Percentiles rank a stretch among this genome's conserved stretches.
These are phyloP conservation scores for Russula vinacea DNA, from an alignment of 768 basidiomycete genomes.

Conservation along the genomic window DNA sequence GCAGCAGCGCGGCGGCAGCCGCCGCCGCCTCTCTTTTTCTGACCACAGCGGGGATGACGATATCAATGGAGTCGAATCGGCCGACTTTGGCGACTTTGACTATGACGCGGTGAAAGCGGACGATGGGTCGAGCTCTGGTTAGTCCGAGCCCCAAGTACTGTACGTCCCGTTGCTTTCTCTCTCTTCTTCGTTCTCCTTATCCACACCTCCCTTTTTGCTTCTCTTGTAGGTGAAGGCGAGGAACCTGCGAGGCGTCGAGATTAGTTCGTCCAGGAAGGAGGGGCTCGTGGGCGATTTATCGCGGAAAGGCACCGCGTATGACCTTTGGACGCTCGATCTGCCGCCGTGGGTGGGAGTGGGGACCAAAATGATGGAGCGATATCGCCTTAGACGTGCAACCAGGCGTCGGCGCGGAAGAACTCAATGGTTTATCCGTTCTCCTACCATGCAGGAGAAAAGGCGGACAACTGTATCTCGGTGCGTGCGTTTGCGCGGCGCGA, in stretches of 20 bases:
- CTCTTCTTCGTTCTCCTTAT: not conserved
- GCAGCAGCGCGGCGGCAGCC: not conserved
- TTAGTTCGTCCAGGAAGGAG: conserved; percentile 1
- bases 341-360: not conserved
- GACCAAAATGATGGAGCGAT: not conserved
- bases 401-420: conserved; percentile 23
- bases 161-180: conserved; percentile 4
- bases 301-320: conserved; percentile 23
- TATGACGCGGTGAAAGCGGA: conserved; percentile 27
- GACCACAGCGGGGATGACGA: not conserved
- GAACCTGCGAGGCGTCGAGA: conserved; percentile 8
- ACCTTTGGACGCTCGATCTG: conserved; percentile 19
- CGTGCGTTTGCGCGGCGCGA: not conserved
- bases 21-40: not conserved
- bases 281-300: conserved; percentile 22
- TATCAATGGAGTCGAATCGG: conserved; percentile 22
- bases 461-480: conserved; percentile 27
- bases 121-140: conserved; percentile 30
- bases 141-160: conserved; percentile 21
- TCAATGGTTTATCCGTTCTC: conserved; percentile 24
- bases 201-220: too few relatives aligned
- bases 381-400: not conserved
- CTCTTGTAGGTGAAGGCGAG: conserved; percentile 20
- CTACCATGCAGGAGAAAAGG: conserved; percentile 25
- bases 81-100: conserved; percentile 29